A percentile compares a stretch with the other conserved stretches of the same genome.
Evolutionary conservation across 306 rosid species (phyloP).

Genomic region (Vicia villosa): DNA sequence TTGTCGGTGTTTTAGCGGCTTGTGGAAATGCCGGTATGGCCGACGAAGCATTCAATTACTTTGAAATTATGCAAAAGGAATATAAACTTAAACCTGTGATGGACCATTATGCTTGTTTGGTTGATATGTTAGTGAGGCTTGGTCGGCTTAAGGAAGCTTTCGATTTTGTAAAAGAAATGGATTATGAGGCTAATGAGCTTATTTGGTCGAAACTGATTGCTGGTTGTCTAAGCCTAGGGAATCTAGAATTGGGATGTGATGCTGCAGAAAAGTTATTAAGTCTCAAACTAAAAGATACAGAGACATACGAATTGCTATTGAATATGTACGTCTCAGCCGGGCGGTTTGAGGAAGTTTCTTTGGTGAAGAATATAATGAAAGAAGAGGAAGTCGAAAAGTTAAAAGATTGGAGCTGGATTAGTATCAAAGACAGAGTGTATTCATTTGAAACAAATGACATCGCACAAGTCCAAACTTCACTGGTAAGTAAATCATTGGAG

Average conservation of each 20-base stretch:
- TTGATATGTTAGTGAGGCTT: slow-evolving; percentile 74
- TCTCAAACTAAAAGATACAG: slow-evolving; percentile 66
- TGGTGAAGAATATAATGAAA: slow-evolving; percentile 71
- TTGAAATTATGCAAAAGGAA: slow-evolving; percentile 74
- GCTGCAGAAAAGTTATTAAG: slow-evolving; percentile 78
- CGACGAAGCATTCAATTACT: slow-evolving; percentile 67
- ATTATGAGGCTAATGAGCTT: slow-evolving; percentile 64
- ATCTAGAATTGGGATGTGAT: slow-evolving; percentile 59
- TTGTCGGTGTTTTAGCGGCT: slow-evolving; percentile 87
- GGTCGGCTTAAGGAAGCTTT: slow-evolving; percentile 78
- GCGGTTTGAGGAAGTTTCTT: slow-evolving; percentile 65
- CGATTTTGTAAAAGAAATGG: slow-evolving; percentile 59
- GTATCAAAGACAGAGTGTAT: slow-evolving; percentile 66
- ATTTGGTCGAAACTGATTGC: slow-evolving; percentile 75
- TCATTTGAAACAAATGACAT: slow-evolving; percentile 72
- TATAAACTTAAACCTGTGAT: slow-evolving; percentile 80
- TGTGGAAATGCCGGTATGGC: slow-evolving; percentile 83
- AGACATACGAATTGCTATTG: slow-evolving; percentile 60
- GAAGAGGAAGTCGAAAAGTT: slow-evolving; percentile 63
- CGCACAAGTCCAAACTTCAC: slow-evolving; percentile 44
- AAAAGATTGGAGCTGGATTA: slow-evolving; percentile 91
- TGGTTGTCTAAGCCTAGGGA: slow-evolving; percentile 78
- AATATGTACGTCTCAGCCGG: slow-evolving; percentile 65
- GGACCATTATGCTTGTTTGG: slow-evolving; percentile 79
- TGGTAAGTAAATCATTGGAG: slow-evolving; percentile 50